Percentiles rank a stretch among this genome's conserved stretches.
Evolutionary conservation across 164 flowering plant species (phyloP).

Genomic region (Vitis riparia): DNA sequence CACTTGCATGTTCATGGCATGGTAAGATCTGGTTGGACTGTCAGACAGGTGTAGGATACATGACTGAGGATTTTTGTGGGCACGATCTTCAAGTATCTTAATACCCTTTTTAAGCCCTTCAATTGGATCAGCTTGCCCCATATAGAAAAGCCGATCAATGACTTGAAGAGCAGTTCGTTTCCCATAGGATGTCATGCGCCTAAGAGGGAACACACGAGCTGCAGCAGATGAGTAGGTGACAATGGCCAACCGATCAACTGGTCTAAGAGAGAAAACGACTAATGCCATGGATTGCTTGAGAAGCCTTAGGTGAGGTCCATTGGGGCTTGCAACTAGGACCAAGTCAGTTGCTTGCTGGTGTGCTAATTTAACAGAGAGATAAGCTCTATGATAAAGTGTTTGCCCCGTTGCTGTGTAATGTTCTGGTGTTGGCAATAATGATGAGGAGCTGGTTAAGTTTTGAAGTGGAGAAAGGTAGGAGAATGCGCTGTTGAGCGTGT

Average conservation of each 20-base stretch:
- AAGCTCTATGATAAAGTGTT: slow-evolving; percentile 33
- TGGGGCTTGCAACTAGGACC: slow-evolving; percentile 78
- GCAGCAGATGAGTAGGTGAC: slow-evolving; percentile 77
- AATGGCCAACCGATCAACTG: slow-evolving; percentile 76
- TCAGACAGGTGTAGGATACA: slow-evolving; percentile 77
- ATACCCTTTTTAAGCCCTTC: slow-evolving; percentile 78
- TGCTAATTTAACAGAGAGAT: slow-evolving; percentile 59
- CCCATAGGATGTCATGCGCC: slow-evolving; percentile 85
- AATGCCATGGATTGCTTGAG: slow-evolving; percentile 85
- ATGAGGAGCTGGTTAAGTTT: slow-evolving; percentile 13
- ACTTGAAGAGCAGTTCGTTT: slow-evolving; percentile 79
- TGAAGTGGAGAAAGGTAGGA: slow-evolving; percentile 1
- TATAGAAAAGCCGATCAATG: slow-evolving; percentile 76
- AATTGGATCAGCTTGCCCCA: slow-evolving; percentile 74
- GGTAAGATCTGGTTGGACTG: slow-evolving; percentile 54
- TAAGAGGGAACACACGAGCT: slow-evolving; percentile 71
- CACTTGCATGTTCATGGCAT: slow-evolving; percentile 35
- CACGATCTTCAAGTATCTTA: slow-evolving; percentile 66
- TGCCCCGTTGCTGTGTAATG: slow-evolving; percentile 24
- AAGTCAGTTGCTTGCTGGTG: slow-evolving; percentile 67
- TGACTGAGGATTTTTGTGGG: slow-evolving; percentile 58
- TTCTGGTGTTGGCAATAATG: slow-evolving; percentile 13
- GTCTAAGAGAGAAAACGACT: slow-evolving; percentile 76
- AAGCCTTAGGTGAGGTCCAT: slow-evolving; percentile 80
- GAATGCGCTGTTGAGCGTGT: neutral